Base-by-base conservation (phyloP, 2,329 filamentous ascomycete genomes). In the Verticillium longisporum region DNA sequence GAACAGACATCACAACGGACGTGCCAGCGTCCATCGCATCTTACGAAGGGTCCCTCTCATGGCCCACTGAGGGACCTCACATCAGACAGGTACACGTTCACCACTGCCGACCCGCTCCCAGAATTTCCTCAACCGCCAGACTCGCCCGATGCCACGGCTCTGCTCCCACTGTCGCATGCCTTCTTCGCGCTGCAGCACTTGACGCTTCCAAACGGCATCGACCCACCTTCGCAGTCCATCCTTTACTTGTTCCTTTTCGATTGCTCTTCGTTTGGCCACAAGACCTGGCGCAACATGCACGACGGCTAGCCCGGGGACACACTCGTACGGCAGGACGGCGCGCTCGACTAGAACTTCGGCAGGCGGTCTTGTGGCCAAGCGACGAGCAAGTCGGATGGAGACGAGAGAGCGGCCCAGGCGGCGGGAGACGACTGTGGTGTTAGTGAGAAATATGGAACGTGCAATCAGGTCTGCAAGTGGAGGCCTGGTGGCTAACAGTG, bases 161-260 rank as follows among this genome's bases (percentile, higher is more conserved):
- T 86, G 83, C 64, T 85, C 79, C 71, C 75, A 77, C 62, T 68
- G 70, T 63, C 72, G 75, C 31, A 82, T 72, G 60, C 76, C 73
- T 68, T 85, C 78, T 66, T 78, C 77, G 55, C 77, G 73, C 69
- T 80, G 76, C 60, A 73, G 73, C 3, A 85, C 82, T 71, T 84
- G 78, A 26, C 81, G 74, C 50, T 73, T 76, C 82, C 81, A 85
- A 32, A 83, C 82, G n/a, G 71, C 75, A 34, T 82, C 87, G 2
- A 91, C 80, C 86, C 87, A 90, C 13, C 80, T 78, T 45, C 87
- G 75, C 62, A 91, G 72, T 15, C 80, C 80, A 67, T 91, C 88
- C 70, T 90, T 90, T 54, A 91, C 78, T 62, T 80, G 79, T 74
- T 90, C 87, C 66, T 82, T 82, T 74, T 91, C 88, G 15, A 91